Base-by-base conservation (phyloP, 2,329 filamentous ascomycete genomes). In the Aspergillus tamarii region DNA sequence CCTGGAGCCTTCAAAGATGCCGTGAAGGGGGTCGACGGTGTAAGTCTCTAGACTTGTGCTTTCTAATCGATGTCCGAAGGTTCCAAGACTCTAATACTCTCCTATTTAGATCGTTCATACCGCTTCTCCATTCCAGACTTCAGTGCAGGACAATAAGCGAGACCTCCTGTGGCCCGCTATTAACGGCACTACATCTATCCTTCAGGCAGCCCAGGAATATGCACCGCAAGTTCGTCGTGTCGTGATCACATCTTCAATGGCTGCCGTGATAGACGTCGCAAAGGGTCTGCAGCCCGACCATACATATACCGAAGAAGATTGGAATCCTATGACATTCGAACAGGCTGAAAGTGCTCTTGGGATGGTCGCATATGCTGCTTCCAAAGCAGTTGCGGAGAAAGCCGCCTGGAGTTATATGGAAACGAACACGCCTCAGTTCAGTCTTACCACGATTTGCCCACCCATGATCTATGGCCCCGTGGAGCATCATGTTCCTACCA, bases 401-500 rank as follows among this genome's bases (percentile, higher is more conserved):
- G 62, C 50, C 2, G 61, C 62, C 4, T 66, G 59, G 36, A 26
- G 56, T 3, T 66, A 62, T 26, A n/a, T 64, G 4, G 41, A 45
- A 7, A 26, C 12, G 2, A 23, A 61, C 16, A 54, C 56, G 26
- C 46, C 62, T 16, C n/a, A 36, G 10, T 66, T 64, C 28, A 34
- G 23, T 28, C 41, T 66, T 4, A 32, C 46, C 11, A 58, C 62
- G 4, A 48, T 66, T 14, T 57, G 56, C 39, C 56, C 64, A 12
- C 36, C 39, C 2, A 21, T 62, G 36, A 34, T 60, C 4, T 59
- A 39, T 41, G 64, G 64, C 21, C 36, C 64, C 26, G 46, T n/a
- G 11, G 8, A 54, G n/a, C 30, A 43, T n/a, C 26, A 36, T 9
- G 26, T 57, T 3, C 10, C 28, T n/a, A 45, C 16, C 19, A 16